Percentiles rank a stretch among this genome's conserved stretches.
phyloP scores from a whole-genome alignment of 2,329 filamentous ascomycete genomes.

The Curvularia spicifera region DNA sequence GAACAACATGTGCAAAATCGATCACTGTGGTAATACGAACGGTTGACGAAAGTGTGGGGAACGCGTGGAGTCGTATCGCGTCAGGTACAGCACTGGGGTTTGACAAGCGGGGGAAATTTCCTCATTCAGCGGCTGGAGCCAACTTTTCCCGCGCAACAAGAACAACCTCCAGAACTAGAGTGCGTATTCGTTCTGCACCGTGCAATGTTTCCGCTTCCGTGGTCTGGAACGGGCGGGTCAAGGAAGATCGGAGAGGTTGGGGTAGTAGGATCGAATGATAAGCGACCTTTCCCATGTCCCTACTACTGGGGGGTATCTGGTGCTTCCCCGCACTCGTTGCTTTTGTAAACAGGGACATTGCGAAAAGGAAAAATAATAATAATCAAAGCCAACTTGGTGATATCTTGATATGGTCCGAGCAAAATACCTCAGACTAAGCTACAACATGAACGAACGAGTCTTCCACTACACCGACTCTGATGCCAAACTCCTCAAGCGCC shows the following conservation, averaged over 20 bases:
- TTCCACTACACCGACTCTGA: not conserved
- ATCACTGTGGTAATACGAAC: constrained; percentile 21
- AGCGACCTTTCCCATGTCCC: not conserved
- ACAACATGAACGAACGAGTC: not conserved
- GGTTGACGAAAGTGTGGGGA: constrained; percentile 26
- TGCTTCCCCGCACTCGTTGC: constrained; percentile 14
- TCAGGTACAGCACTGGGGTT: constrained; percentile 4
- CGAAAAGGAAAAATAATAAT: not conserved
- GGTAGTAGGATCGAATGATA: not conserved
- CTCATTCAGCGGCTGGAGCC: constrained; percentile 14
- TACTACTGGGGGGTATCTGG: not conserved
- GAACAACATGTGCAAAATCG: constrained; percentile 2
- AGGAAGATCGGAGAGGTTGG: not conserved
- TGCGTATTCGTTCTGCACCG: not conserved
- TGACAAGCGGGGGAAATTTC: constrained; percentile 33
- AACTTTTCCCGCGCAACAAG: constrained; percentile 7
- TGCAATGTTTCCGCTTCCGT: not conserved
- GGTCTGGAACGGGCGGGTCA: not conserved
- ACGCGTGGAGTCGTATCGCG: constrained; percentile 14
- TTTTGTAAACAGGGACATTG: not conserved
- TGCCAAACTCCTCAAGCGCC: not conserved
- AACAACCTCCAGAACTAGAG: not conserved
- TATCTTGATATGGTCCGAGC: not conserved
- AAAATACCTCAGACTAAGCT: not conserved
- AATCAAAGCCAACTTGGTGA: not conserved